phyloP scores from a whole-genome alignment of 1,139 yeast species.

The Saccharomyces pastorianus region DNA sequence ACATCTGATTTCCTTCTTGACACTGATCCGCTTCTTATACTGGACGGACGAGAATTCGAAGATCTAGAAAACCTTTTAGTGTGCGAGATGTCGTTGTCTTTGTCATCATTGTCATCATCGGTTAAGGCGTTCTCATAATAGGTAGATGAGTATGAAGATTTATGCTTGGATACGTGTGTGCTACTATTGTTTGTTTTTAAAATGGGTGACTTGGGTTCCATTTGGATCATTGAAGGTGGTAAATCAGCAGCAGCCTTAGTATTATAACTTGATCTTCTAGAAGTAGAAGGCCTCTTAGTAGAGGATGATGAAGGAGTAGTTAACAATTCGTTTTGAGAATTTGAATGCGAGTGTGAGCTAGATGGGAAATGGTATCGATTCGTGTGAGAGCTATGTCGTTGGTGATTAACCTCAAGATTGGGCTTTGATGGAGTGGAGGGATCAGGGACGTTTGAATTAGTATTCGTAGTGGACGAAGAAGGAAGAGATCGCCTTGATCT shows the following conservation, averaged over 20 bases:
- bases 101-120: constrained; percentile 24
- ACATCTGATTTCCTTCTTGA: constrained; percentile 19
- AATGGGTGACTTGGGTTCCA: constrained; percentile 64
- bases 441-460: constrained; percentile 1
- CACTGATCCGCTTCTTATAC: constrained; percentile 18
- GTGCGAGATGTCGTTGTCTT: constrained; percentile 8
- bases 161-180: constrained; percentile 15
- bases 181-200: constrained; percentile 32
- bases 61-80: neutral
- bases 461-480: neutral
- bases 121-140: constrained; percentile 29
- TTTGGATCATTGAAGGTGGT: constrained; percentile 64
- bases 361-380: constrained; percentile 1
- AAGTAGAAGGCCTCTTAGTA: constrained; percentile 9
- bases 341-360: constrained; percentile 3
- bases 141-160: constrained; percentile 17
- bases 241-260: constrained; percentile 24
- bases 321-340: constrained; percentile 3
- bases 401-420: constrained; percentile 1
- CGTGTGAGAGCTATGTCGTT: constrained; percentile 9
- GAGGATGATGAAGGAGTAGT: constrained; percentile 7
- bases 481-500: constrained; percentile 13
- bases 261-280: constrained; percentile 20
- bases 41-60: constrained; percentile 16
- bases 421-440: constrained; percentile 1